phyloP scores from a whole-genome alignment of 2,329 filamentous ascomycete species.

The Dactylellina cionopaga region DNA sequence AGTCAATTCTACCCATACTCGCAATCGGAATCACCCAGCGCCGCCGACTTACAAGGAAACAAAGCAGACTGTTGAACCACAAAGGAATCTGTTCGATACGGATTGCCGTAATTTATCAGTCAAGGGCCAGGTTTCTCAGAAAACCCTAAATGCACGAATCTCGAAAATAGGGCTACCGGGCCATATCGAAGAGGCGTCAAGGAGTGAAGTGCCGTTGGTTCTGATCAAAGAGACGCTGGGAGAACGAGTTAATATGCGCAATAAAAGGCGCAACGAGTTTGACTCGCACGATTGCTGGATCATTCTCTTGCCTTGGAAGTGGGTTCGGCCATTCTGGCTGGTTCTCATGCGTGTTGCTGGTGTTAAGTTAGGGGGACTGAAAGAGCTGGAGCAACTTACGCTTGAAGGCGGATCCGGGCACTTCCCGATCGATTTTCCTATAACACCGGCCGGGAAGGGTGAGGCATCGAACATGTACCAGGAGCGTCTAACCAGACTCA shows the following conservation, averaged over 20 bases:
- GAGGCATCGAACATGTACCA: constrained; percentile 73
- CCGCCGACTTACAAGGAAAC: background rate
- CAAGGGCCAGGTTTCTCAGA: constrained; percentile 37
- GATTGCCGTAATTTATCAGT: constrained; percentile 18
- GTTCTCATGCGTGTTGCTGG: constrained; percentile 80
- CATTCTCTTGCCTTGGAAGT: constrained; percentile 88
- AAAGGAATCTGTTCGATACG: constrained; percentile 4
- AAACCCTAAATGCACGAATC: constrained; percentile 37
- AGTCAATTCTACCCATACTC: constrained; percentile 66
- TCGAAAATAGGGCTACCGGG: constrained; percentile 65
- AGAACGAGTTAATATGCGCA: constrained; percentile 71
- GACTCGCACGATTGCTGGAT: constrained; percentile 84
- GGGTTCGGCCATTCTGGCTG: constrained; percentile 85
- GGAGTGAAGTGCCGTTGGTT: constrained; percentile 77
- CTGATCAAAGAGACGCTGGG: constrained; percentile 73
- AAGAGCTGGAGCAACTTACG: constrained; percentile 79
- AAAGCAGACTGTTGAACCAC: background rate
- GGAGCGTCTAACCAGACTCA: background rate
- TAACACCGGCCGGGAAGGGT: constrained; percentile 77
- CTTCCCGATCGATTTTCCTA: constrained; percentile 87
- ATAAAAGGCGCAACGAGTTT: constrained; percentile 72
- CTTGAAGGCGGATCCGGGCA: constrained; percentile 82
- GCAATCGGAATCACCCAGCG: background rate
- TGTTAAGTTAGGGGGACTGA: constrained; percentile 83
- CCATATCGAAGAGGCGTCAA: constrained; percentile 71